Evolutionary conservation across 208 protist species (phyloP).

Genomic region (Balamuthia mandrillaris): DNA sequence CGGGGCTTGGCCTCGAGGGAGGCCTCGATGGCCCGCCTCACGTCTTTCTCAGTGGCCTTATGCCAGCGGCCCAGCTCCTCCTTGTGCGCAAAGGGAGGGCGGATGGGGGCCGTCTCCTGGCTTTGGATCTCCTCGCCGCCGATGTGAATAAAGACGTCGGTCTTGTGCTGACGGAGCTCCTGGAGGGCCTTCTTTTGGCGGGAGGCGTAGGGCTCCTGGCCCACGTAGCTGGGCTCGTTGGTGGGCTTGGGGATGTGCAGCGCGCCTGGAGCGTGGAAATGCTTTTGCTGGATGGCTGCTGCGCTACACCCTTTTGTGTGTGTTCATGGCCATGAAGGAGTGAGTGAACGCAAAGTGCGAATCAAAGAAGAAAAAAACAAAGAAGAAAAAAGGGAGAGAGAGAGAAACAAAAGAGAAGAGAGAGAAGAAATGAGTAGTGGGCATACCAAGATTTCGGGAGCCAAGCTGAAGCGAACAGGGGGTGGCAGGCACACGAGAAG

Average conservation of each 20-base stretch:
- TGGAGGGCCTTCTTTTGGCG: background rate
- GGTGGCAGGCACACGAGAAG: no score
- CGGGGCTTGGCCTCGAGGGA: constrained; percentile 74
- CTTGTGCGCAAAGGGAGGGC: background rate
- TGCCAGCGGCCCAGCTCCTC: background rate
- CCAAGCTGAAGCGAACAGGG: no score
- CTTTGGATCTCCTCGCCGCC: background rate
- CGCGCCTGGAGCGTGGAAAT: background rate
- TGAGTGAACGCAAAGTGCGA: background rate
- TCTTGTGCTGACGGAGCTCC: background rate
- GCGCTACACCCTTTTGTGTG: background rate
- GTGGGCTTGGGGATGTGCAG: background rate
- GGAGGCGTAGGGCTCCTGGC: background rate
- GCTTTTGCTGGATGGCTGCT: no score
- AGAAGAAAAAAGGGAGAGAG: background rate
- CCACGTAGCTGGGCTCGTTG: constrained; percentile 15
- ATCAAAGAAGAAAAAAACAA: background rate
- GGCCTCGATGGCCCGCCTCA: constrained; percentile 83
- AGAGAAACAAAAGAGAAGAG: background rate
- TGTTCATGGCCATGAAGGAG: background rate
- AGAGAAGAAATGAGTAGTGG: background rate
- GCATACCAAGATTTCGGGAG: no score
- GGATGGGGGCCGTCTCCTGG: background rate
- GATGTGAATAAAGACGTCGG: constrained; percentile 9
- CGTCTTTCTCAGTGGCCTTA: constrained; percentile 60